Base-by-base conservation (phyloP, 1,284 basidiomycete genomes). In the Kalmanozyma brasiliensis region DNA sequence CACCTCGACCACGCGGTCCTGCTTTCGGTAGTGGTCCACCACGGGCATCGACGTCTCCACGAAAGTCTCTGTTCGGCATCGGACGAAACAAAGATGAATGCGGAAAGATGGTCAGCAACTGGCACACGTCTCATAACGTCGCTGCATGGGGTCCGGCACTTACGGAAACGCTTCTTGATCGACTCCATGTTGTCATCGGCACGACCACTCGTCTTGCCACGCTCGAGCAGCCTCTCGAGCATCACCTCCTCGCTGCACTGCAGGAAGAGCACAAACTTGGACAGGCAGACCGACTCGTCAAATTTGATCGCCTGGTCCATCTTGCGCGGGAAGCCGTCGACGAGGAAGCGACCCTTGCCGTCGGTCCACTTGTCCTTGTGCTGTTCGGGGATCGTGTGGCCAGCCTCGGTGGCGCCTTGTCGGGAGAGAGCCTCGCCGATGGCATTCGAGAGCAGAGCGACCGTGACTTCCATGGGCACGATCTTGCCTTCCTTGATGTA, bases 221-320 rank as follows among this genome's bases (percentile, higher is more conserved):
- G 88, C 83, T 94, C 90, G 47, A 96, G 85, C 52, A 99, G 85
- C 49, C 96, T 90, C 74, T 87, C 84, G 35, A 91, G 86, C 90
- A 98, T 93, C 65, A 93, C 89, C 58, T 92, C 88, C 82, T 98
- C 91, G 23, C 91, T 90, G 24, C 93, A 94, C n/a, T 88, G 86
- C 82, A 93, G 91, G 86, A 92, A 98, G 44, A 99, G 85, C 23
- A 95, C 91, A 59, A 90, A 86, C 1, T 89, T 87, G 1, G 92
- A 90, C 52, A 85, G 76, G 84, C 88, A 75, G 76, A 94, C 94
- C 45, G 89, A 87, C 79, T 92, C 86, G 80, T 98, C 96, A 80
- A 98, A 99, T 83, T 90, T 90, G 79, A 90, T 74, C 0, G 95
- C 95, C 84, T 99, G 96, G 83, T 98, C 96, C 93, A 98, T 94